These are phyloP conservation scores for Porogramme epimiltina DNA, from an alignment of 1,284 basidiomycete genomes.

Conservation along the genomic window DNA sequence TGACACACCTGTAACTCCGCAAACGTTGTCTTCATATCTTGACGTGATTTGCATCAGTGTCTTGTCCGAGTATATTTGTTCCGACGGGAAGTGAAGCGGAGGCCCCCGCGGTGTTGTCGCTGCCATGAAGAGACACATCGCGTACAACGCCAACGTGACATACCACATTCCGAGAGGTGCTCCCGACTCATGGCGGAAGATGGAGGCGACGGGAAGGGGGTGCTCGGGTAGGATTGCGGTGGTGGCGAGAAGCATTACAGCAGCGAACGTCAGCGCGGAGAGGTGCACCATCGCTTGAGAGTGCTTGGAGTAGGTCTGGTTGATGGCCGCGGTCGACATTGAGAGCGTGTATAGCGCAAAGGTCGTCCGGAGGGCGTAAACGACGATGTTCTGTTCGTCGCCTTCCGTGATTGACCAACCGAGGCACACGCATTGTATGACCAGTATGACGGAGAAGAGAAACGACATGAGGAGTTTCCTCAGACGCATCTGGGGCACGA, in stretches of 20 bases:
- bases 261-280: constrained; percentile 55
- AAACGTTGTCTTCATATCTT: constrained; percentile 64
- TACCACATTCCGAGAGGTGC: constrained; percentile 47
- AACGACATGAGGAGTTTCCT: constrained; percentile 54
- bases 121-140: constrained; percentile 48
- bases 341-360: constrained; percentile 65
- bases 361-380: constrained; percentile 50
- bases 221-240: constrained; percentile 57
- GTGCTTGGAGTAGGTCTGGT: constrained; percentile 55
- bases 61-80: constrained; percentile 76
- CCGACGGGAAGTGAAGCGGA: constrained; percentile 67
- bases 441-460: constrained; percentile 46
- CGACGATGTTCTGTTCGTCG: constrained; percentile 36
- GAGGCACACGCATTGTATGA: constrained; percentile 52
- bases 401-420: constrained; percentile 49
- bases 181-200: constrained; percentile 14
- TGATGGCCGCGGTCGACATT: constrained; percentile 55
- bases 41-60: constrained; percentile 58
- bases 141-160: constrained; percentile 50
- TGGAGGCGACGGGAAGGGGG: constrained; percentile 40
- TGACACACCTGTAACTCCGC: constrained; percentile 51
- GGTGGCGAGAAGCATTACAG: constrained; percentile 49
- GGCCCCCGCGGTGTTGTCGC: constrained; percentile 74
- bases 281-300: constrained; percentile 69
- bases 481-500: constrained; percentile 24